Conservation (phyloP, 805 yeast species). For the Candida takata region DNA sequence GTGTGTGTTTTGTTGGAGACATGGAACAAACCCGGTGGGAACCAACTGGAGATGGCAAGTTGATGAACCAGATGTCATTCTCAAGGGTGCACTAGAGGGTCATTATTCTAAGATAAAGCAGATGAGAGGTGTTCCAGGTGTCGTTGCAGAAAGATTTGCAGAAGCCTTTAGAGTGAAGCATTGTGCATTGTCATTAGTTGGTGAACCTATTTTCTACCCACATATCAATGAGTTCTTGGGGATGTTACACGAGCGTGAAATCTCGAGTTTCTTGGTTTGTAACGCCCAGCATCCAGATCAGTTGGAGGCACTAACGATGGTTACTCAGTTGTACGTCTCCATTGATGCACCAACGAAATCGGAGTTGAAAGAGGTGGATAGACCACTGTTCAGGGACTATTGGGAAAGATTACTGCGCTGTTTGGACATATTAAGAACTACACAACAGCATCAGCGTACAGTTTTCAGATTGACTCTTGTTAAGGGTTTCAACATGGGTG, state of each 20-base stretch:
- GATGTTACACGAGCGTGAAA: conserved; percentile 71
- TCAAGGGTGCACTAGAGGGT: conserved; percentile 81
- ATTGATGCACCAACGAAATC: conserved; percentile 89
- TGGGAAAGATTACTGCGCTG: conserved; percentile 86
- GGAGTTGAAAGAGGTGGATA: conserved; percentile 74
- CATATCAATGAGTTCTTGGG: conserved; percentile 78
- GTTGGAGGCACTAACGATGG: conserved; percentile 58
- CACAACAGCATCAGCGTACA: conserved; percentile 77
- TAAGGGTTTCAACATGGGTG: conserved; percentile 86
- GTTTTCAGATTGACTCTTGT: conserved; percentile 87
- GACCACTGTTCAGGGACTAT: conserved; percentile 84
- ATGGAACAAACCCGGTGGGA: conserved; percentile 95
- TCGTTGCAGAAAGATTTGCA: conserved; percentile 79
- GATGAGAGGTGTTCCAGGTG: conserved; percentile 94
- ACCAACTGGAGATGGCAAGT: conserved; percentile 96
- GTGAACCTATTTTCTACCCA: conserved; percentile 93
- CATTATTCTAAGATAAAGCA: conserved; percentile 90
- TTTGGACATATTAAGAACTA: conserved; percentile 67
- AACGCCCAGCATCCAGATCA: conserved; percentile 95
- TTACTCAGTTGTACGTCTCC: conserved; percentile 86
- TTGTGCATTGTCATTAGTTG: conserved; percentile 88
- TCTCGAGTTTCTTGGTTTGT: conserved; percentile 85
- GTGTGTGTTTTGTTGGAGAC: conserved; percentile 97
- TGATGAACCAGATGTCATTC: conserved; percentile 77
- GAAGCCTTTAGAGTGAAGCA: conserved; percentile 87